Percentiles rank a stretch among this genome's conserved stretches.
Evolutionary conservation across 78 protist genomes (phyloP).

Genomic region (Bodo saltans): DNA sequence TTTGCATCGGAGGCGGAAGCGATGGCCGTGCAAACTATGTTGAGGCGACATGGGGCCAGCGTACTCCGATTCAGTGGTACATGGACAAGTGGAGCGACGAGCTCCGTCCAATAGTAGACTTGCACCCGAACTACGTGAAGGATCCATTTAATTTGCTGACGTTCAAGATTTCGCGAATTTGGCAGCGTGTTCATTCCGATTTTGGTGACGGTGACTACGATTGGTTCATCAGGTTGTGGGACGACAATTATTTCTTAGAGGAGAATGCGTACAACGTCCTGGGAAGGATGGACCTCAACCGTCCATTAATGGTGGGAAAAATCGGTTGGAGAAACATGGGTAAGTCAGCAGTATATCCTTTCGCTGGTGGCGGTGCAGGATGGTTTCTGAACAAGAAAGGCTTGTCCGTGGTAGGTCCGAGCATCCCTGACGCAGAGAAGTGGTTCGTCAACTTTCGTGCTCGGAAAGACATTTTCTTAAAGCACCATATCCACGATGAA

Average conservation of each 20-base stretch:
- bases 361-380: not conserved
- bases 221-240: not conserved
- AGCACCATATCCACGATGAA: not conserved
- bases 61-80: conserved; percentile 2
- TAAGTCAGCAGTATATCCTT: not conserved
- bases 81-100: not conserved
- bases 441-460: not conserved
- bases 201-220: not conserved
- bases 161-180: conserved; percentile 2
- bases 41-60: not conserved
- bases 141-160: not conserved
- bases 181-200: not conserved
- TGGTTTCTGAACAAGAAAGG: not conserved
- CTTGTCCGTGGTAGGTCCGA: too few relatives aligned
- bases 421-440: not conserved
- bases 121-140: not conserved
- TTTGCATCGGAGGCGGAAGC: not conserved
- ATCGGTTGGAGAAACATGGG: not conserved
- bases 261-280: not conserved
- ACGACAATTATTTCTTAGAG: conserved; percentile 1
- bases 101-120: not conserved
- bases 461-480: not conserved
- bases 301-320: not conserved
- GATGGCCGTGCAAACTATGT: not conserved
- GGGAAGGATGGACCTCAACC: not conserved